Evolutionary conservation across 345 rosid genomes (phyloP).

Genomic region (Pistacia integerrima): DNA sequence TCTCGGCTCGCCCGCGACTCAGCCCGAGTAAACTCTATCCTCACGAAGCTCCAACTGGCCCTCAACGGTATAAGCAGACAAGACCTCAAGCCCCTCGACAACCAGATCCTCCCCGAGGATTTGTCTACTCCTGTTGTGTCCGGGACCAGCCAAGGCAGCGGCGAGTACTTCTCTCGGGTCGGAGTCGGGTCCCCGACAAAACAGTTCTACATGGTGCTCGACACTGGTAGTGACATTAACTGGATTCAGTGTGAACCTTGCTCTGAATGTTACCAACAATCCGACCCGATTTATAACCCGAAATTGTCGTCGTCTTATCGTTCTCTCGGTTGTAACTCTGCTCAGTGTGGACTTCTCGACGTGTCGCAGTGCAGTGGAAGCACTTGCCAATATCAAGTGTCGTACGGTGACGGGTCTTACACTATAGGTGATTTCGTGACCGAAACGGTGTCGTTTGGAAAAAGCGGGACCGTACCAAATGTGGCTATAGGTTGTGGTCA

Average conservation of each 20-base stretch:
- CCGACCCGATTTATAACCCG: slow-evolving; percentile 82
- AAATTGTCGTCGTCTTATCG: slow-evolving; percentile 57
- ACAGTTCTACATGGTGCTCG: slow-evolving; percentile 63
- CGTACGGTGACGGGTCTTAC: slow-evolving; percentile 92
- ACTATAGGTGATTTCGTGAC: slow-evolving; percentile 72
- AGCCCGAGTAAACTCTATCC: slow-evolving; percentile 55
- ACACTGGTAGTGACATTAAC: slow-evolving; percentile 83
- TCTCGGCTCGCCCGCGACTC: slow-evolving; percentile 83
- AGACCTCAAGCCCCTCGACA: slow-evolving; percentile 52
- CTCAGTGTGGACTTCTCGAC: slow-evolving; percentile 58
- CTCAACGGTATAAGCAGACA: slow-evolving; percentile 46
- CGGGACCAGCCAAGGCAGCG: slow-evolving; percentile 82
- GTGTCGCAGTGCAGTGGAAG: slow-evolving; percentile 52
- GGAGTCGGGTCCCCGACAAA: slow-evolving; percentile 80
- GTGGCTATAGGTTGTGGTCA: slow-evolving; percentile 86
- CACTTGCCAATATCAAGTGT: slow-evolving; percentile 73
- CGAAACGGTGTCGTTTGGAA: slow-evolving; percentile 76
- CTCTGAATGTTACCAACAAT: slow-evolving; percentile 74
- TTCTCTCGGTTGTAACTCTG: slow-evolving; percentile 54
- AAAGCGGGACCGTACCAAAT: slow-evolving; percentile 36
- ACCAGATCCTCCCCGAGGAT: slow-evolving; percentile 48
- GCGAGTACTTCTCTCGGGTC: slow-evolving; percentile 85
- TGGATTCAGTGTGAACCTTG: slow-evolving; percentile 95
- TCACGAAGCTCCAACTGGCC: slow-evolving; percentile 44
- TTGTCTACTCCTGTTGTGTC: slow-evolving; percentile 71